Evolutionary conservation across 176 grass and related monocot genomes (phyloP), one percentile per base, ranked within the genome.

Genomic region (Oryza meridionalis): DNA sequence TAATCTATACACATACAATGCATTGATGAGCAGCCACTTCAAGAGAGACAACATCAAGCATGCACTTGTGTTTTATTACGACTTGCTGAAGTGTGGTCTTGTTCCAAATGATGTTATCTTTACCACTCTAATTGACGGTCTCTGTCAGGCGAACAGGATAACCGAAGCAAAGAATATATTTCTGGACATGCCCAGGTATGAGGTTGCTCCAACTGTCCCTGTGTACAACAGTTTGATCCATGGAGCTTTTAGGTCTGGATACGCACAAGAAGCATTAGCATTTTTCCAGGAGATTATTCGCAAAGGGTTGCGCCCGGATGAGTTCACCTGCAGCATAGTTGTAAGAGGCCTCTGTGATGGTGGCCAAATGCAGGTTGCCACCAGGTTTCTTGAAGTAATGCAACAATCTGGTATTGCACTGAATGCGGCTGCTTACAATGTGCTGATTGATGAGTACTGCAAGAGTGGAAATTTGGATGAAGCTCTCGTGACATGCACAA

Each of bases 281-380:
- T 38, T 82, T 81, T 88, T 73, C 47, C 66, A 82, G 72, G 77
- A 91, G 59, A 91, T 91, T 82, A 43, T 66, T 61, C 35, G 24
- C 32, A 62, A n/a, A 49, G 67, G 77, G 29, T 69, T 88, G 53
- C 14, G 9, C 15, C 86, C 90, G 7, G 86, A 91, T 73, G 90
- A 91, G 55, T 88, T 85, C 72, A 91, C 90, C 33, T 91, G 77
- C 73, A 81, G 85, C 67, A 91, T 91, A 77, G 38, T 91, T 81
- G 85, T 88, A 35, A 85, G 89, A 86, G 84, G 85, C 70, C 89
- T 91, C 43, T 91, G 89, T 80, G 75, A 83, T 2, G 70, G 50
- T 51, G 80, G 70, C 5, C 75, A 87, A 87, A 55, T 87, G 4
- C 64, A 80, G 70, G 81, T 87, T 71, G 89, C 89, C 0, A 59